Percentiles rank a stretch among this genome's conserved stretches.
Evolutionary conservation across 345 rosid genomes (phyloP).

Genomic region (Geranium rotundifolium): DNA sequence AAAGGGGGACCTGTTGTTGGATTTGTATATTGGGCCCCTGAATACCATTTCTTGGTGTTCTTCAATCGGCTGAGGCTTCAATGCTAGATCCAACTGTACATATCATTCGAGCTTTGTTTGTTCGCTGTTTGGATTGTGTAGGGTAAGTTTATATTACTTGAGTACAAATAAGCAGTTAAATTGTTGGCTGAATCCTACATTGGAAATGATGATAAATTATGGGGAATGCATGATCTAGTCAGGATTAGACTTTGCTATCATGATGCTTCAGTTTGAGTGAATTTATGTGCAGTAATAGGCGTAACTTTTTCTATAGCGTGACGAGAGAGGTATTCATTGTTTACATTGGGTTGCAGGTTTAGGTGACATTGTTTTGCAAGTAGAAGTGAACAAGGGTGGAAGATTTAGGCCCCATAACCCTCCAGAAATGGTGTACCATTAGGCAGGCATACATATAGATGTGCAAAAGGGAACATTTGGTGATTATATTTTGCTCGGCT

Average conservation of each 20-base stretch:
- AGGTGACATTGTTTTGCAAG: background rate
- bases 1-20: constrained; percentile 97
- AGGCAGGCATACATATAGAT: background rate
- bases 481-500: background rate
- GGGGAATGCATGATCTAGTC: background rate
- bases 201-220: background rate
- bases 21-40: constrained; percentile 92
- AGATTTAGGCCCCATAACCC: background rate
- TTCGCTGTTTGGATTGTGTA: background rate
- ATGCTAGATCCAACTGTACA: constrained; percentile 31
- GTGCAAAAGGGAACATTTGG: background rate
- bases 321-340: background rate
- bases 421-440: background rate
- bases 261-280: background rate
- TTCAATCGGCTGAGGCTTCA: constrained; percentile 80
- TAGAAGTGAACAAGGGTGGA: background rate
- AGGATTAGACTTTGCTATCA: too few relatives aligned
- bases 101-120: constrained; percentile 12
- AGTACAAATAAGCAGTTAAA: background rate
- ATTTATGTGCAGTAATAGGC: background rate
- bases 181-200: too few relatives aligned
- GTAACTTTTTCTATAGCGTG: background rate
- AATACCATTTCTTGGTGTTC: constrained; percentile 89
- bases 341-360: background rate
- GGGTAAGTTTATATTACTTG: background rate